Percentiles rank a stretch among this genome's conserved stretches.
Evolutionary conservation across 257 asterid genomes (phyloP).

Genomic region (Solanum chilense): DNA sequence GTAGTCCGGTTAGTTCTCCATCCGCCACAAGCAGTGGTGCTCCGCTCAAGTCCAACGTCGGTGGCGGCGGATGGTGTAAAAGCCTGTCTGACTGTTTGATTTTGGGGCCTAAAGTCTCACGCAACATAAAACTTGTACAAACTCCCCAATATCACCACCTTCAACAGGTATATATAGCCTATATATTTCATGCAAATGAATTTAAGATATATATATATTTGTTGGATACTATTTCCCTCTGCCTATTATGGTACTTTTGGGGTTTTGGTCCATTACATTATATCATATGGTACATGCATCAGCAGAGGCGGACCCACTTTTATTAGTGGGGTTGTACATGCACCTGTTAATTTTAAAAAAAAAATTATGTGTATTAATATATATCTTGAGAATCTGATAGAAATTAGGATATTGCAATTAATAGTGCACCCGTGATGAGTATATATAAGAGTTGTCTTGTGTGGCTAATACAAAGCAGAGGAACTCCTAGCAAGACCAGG

Average conservation of each 20-base stretch:
- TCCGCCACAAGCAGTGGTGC: neutral
- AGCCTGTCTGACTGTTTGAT: neutral
- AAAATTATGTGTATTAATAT: too few relatives aligned
- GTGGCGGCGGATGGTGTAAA: neutral
- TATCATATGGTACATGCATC: neutral
- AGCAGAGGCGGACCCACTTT: too few relatives aligned
- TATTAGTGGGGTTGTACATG: too few relatives aligned
- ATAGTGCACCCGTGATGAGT: too few relatives aligned
- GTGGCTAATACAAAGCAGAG: too few relatives aligned
- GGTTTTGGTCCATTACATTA: neutral
- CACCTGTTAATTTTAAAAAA: too few relatives aligned
- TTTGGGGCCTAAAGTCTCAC: slow-evolving; percentile 1
- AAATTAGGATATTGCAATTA: too few relatives aligned
- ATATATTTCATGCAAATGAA: neutral
- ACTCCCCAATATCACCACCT: neutral
- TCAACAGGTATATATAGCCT: neutral
- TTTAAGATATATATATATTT: neutral
- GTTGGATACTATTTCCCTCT: too few relatives aligned
- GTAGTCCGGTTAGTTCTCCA: neutral
- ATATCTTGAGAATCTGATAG: too few relatives aligned
- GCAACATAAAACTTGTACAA: neutral
- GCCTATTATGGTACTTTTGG: neutral
- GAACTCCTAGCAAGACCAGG: too few relatives aligned
- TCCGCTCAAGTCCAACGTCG: neutral
- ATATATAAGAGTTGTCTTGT: too few relatives aligned